Conservation (phyloP, 495 filamentous ascomycete species). For the Oleoguttula mirabilis region DNA sequence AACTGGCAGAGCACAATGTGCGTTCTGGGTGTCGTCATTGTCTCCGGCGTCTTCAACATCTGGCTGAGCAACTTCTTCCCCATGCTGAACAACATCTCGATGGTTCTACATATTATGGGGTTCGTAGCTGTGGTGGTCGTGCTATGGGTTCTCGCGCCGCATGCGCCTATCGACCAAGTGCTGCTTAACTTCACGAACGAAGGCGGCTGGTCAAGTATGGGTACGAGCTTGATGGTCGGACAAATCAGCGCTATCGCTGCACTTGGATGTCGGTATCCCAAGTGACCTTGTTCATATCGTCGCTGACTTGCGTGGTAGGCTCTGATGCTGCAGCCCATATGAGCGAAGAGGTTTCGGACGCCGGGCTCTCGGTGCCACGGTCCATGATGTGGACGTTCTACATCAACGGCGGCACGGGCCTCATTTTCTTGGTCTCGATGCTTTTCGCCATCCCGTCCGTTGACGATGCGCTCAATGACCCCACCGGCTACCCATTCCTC, state of each 20-base stretch:
- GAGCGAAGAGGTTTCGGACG: slow-evolving; percentile 2
- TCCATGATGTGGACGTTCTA: slow-evolving; percentile 8
- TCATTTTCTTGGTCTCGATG: slow-evolving; percentile 34
- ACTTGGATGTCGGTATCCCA: not conserved
- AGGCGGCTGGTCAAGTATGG: slow-evolving; percentile 6
- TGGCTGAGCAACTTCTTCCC: slow-evolving; percentile 6
- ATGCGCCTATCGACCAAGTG: not conserved
- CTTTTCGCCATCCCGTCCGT: slow-evolving; percentile 37
- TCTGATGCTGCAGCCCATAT: not conserved
- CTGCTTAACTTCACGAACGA: slow-evolving; percentile 4
- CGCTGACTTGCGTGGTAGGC: not conserved
- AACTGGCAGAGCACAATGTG: slow-evolving; percentile 34
- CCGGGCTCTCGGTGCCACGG: not conserved
- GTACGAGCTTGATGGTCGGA: not conserved
- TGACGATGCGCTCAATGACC: slow-evolving; percentile 22
- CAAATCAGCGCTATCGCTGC: slow-evolving; percentile 1
- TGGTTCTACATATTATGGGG: slow-evolving; percentile 1
- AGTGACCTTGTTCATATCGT: too few species aligned
- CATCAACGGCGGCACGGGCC: not conserved
- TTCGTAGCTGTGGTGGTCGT: slow-evolving; percentile 3
- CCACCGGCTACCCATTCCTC: slow-evolving; percentile 30
- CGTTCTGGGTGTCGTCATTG: slow-evolving; percentile 30
- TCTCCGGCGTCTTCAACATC: slow-evolving; percentile 34
- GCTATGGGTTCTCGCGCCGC: slow-evolving; percentile 5
- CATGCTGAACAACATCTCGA: not conserved